These are phyloP conservation scores for Eutrema yunnanense DNA, from an alignment of 345 rosid genomes.

Conservation along the genomic window DNA sequence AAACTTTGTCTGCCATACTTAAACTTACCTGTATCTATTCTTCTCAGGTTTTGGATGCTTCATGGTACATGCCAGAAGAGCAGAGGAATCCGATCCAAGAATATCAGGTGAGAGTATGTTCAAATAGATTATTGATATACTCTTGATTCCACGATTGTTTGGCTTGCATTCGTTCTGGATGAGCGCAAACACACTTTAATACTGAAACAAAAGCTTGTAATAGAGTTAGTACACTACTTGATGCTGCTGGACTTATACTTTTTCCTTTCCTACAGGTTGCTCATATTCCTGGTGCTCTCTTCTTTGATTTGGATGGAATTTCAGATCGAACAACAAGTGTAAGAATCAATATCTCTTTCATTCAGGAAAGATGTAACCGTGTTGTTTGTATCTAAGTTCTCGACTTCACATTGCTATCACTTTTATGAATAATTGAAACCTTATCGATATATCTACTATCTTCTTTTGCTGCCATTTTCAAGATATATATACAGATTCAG, in stretches of 20 bases:
- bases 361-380: not conserved
- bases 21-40: not conserved
- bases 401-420: not conserved
- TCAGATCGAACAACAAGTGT: slow-evolving; percentile 71
- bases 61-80: slow-evolving; percentile 99
- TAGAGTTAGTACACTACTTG: not conserved
- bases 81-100: slow-evolving; percentile 96
- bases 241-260: not conserved
- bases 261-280: slow-evolving; percentile 54
- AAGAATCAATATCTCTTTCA: slow-evolving; percentile 18
- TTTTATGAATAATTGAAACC: not conserved
- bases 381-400: not conserved
- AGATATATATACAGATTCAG: not conserved
- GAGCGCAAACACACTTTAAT: not conserved
- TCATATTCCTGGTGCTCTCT: slow-evolving; percentile 95
- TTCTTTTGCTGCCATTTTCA: not conserved
- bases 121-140: not conserved
- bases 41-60: slow-evolving; percentile 84
- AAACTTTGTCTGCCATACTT: not conserved
- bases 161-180: not conserved
- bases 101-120: slow-evolving; percentile 58
- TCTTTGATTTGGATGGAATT: slow-evolving; percentile 96
- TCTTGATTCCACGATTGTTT: not conserved
- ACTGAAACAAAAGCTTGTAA: not conserved
- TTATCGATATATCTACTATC: not conserved